phyloP scores from a whole-genome alignment of 2,329 filamentous ascomycete genomes.

The Aspergillus felis region DNA sequence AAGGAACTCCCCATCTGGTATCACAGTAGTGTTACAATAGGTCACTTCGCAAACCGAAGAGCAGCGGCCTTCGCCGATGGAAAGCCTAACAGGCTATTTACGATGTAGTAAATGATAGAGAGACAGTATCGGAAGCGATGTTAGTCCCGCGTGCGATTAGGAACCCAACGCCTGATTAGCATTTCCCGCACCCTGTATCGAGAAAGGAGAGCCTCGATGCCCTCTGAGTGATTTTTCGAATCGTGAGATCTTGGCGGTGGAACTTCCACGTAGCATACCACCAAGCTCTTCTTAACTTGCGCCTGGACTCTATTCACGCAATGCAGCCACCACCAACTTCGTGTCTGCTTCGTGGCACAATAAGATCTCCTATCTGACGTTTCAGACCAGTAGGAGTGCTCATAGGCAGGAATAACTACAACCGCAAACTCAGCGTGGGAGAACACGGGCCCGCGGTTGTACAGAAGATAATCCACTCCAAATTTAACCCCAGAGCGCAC shows the following conservation, averaged over 20 bases:
- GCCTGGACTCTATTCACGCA: constrained; percentile 84
- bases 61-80: no score
- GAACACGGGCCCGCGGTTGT: constrained; percentile 88
- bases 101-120: neutral
- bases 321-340: constrained; percentile 61
- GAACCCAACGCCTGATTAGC: constrained; percentile 76
- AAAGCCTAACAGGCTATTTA: neutral
- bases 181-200: constrained; percentile 77
- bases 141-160: constrained; percentile 69
- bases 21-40: neutral
- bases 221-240: constrained; percentile 33
- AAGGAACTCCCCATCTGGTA: neutral
- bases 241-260: constrained; percentile 58
- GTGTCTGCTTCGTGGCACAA: constrained; percentile 45
- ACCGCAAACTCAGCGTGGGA: constrained; percentile 92
- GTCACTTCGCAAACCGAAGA: neutral
- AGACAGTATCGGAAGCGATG: neutral
- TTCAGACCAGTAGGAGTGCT: constrained; percentile 64
- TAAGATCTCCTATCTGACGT: constrained; percentile 47
- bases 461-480: constrained; percentile 89
- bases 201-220: constrained; percentile 61
- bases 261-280: constrained; percentile 87
- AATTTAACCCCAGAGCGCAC: constrained; percentile 92
- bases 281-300: constrained; percentile 84
- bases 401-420: constrained; percentile 78